Evolutionary conservation across 2,329 filamentous ascomycete species (phyloP).

Genomic region (Bertia moriformis): DNA sequence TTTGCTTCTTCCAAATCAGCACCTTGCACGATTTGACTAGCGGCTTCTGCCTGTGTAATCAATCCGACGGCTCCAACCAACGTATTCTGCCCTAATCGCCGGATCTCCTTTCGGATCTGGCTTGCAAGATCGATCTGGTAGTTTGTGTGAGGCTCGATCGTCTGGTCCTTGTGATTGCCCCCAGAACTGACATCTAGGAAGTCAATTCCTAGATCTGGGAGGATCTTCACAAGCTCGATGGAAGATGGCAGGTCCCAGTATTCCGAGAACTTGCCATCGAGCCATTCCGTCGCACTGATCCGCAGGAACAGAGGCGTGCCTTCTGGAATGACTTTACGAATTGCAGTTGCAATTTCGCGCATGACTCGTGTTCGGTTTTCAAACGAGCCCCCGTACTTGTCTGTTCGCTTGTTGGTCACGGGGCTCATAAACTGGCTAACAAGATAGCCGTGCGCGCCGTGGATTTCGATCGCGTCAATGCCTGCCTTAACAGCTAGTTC

Average conservation of each 20-base stretch:
- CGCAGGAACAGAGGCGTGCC: neutral
- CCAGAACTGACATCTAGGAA: slow-evolving; percentile 1
- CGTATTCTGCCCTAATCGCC: slow-evolving; percentile 30
- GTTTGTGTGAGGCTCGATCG: slow-evolving; percentile 43
- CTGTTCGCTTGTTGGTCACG: slow-evolving; percentile 32
- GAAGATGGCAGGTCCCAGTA: neutral
- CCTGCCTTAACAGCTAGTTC: slow-evolving; percentile 24
- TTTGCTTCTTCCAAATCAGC: slow-evolving; percentile 20
- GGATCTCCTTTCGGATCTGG: slow-evolving; percentile 53
- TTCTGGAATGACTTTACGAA: slow-evolving; percentile 18
- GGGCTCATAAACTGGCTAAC: slow-evolving; percentile 37
- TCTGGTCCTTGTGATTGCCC: slow-evolving; percentile 28
- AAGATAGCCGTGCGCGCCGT: slow-evolving; percentile 40
- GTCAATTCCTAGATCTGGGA: neutral
- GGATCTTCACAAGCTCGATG: neutral
- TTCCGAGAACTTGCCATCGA: neutral
- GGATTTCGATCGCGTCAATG: slow-evolving; percentile 25
- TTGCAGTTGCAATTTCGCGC: slow-evolving; percentile 29
- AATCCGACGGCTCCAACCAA: slow-evolving; percentile 62
- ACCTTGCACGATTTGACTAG: slow-evolving; percentile 40
- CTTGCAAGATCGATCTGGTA: slow-evolving; percentile 67
- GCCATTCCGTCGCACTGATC: neutral
- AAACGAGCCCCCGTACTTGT: slow-evolving; percentile 37
- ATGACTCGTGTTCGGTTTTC: slow-evolving; percentile 31
- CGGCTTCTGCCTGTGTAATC: slow-evolving; percentile 56